These are phyloP conservation scores for Triticum monococcum DNA, from an alignment of 176 grass and related monocot species.

Conservation along the genomic window DNA sequence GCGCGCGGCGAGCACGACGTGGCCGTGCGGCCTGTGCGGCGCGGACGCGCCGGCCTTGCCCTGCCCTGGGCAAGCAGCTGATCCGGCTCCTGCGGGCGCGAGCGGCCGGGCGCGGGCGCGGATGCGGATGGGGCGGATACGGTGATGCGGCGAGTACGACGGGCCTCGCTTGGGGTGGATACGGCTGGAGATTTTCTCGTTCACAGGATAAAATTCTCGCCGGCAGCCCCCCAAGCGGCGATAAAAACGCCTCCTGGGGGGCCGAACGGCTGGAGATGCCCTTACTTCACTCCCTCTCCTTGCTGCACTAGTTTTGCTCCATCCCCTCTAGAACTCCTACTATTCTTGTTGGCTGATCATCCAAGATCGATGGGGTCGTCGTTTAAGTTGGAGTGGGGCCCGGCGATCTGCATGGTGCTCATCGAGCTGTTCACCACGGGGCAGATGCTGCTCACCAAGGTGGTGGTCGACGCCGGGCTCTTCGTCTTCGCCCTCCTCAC, in stretches of 20 bases:
- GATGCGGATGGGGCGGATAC: too few relatives aligned
- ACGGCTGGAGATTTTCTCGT: too few relatives aligned
- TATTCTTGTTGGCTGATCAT: too few relatives aligned
- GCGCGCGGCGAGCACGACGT: neutral
- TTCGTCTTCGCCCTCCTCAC: conserved; percentile 53
- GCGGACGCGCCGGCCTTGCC: neutral
- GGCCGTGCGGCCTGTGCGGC: neutral
- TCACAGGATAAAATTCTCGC: too few relatives aligned
- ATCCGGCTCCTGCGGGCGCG: too few relatives aligned
- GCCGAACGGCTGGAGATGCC: too few relatives aligned
- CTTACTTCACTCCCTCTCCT: neutral
- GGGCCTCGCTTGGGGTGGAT: too few relatives aligned
- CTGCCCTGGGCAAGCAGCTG: too few relatives aligned
- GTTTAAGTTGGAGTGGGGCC: conserved; percentile 33
- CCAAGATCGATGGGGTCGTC: conserved; percentile 1
- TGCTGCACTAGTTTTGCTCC: neutral
- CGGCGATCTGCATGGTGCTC: conserved; percentile 48
- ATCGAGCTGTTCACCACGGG: conserved; percentile 53
- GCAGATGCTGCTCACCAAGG: conserved; percentile 55
- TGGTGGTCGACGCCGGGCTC: conserved; percentile 42
- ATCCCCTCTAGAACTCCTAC: neutral
- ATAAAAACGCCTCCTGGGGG: too few relatives aligned
- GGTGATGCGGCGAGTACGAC: too few relatives aligned
- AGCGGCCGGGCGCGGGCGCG: too few relatives aligned
- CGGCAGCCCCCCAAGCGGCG: too few relatives aligned